Evolutionary conservation across 441 rosid species (phyloP).

Genomic region (Hura crepitans): DNA sequence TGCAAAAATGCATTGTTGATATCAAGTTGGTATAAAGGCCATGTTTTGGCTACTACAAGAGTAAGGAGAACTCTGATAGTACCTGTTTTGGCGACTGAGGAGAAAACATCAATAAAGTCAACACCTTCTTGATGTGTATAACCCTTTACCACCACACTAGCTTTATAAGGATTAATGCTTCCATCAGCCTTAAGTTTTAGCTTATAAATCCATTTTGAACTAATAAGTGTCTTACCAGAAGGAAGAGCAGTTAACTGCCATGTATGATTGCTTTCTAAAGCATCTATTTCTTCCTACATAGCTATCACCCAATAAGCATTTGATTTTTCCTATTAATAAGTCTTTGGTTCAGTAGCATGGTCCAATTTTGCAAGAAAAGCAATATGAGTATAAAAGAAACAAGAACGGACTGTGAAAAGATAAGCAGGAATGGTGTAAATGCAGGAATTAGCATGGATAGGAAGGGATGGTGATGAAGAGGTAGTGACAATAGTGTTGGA

Average conservation of each 20-base stretch:
- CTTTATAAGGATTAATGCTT: neutral
- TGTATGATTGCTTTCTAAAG: neutral
- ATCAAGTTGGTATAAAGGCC: neutral
- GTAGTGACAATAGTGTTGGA: too few species aligned
- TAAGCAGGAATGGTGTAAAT: too few species aligned
- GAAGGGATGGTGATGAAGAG: too few species aligned
- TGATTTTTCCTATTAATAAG: neutral
- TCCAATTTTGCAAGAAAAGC: too few species aligned
- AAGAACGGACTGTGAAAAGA: too few species aligned
- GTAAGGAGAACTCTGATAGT: neutral
- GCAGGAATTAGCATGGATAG: too few species aligned
- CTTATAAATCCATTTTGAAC: neutral
- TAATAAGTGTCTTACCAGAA: neutral
- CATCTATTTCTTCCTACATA: neutral
- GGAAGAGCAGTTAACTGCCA: neutral
- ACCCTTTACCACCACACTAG: slow-evolving; percentile 7
- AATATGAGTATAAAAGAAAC: too few species aligned
- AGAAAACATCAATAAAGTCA: neutral
- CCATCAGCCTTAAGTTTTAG: neutral
- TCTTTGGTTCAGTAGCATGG: neutral
- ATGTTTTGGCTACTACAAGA: neutral
- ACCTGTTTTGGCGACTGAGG: neutral
- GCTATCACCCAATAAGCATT: neutral
- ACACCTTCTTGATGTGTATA: neutral
- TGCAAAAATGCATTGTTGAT: neutral